These are phyloP conservation scores for Salisapilia sapeloensis DNA, from an alignment of 352 stramenopile genomes.

Conservation along the genomic window DNA sequence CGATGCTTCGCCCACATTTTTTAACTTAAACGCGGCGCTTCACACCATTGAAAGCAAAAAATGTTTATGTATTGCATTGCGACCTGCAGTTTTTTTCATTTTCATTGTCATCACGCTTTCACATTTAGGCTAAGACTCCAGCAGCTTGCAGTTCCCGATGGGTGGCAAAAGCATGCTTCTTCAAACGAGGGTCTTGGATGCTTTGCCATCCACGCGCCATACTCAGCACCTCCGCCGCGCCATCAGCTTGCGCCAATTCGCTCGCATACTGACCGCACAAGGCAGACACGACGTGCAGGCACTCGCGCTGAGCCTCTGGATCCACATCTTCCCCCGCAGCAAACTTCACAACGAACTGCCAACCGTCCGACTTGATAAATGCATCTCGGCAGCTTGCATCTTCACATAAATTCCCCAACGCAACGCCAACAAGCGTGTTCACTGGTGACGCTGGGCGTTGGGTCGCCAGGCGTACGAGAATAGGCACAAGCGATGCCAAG, in stretches of 20 bases:
- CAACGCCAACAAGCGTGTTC: conserved; percentile 42
- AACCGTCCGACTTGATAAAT: conserved; percentile 65
- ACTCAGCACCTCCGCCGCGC: conserved; percentile 29
- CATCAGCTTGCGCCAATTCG: conserved; percentile 51
- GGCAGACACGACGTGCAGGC: conserved; percentile 75
- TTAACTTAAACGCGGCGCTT: too few species aligned
- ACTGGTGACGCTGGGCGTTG: conserved; percentile 45
- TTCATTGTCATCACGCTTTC: too few species aligned
- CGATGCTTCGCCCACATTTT: too few species aligned
- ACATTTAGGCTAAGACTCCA: conserved; percentile 53
- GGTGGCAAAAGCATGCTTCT: conserved; percentile 74
- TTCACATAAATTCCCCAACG: conserved; percentile 63
- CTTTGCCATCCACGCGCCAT: conserved; percentile 66
- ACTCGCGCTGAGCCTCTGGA: conserved; percentile 65
- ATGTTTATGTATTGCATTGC: too few species aligned
- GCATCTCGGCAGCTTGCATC: conserved; percentile 69
- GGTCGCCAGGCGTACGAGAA: conserved; percentile 45
- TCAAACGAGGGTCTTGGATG: conserved; percentile 68
- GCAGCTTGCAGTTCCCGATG: conserved; percentile 61
- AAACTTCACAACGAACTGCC: conserved; percentile 71
- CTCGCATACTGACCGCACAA: conserved; percentile 71
- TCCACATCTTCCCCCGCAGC: conserved; percentile 37
- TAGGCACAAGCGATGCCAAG: conserved; percentile 48
- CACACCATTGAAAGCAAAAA: too few species aligned
- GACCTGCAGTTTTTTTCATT: too few species aligned